A percentile compares a stretch with the other conserved stretches of the same genome.
Evolutionary conservation across 495 filamentous ascomycete genomes (phyloP).

Genomic region (Collariella sp.): DNA sequence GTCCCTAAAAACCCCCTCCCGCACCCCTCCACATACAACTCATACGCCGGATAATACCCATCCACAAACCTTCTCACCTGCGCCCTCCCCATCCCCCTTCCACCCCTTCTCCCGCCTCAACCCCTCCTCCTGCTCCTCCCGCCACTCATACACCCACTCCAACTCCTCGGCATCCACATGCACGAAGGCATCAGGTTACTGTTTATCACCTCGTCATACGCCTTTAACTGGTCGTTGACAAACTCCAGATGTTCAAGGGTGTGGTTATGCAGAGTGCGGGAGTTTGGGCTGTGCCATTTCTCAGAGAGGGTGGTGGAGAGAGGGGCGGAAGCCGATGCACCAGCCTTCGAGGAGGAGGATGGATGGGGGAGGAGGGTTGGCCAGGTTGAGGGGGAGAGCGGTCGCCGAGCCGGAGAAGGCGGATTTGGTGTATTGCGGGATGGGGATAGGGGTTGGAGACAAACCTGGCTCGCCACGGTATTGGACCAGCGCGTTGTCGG

Average conservation of each 20-base stretch:
- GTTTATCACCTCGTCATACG: conserved; percentile 68
- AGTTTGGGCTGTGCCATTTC: conserved; percentile 44
- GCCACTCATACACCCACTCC: conserved; percentile 80
- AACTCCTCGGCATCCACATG: conserved; percentile 79
- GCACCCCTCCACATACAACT: conserved; percentile 66
- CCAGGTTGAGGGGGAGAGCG: conserved; percentile 49
- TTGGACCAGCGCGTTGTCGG: conserved; percentile 66
- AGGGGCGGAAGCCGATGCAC: conserved; percentile 77
- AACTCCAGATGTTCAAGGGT: conserved; percentile 58
- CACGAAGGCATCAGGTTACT: conserved; percentile 64
- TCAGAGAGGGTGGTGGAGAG: conserved; percentile 48
- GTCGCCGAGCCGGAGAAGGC: conserved; percentile 71
- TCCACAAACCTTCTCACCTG: conserved; percentile 47
- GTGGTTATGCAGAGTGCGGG: conserved; percentile 46
- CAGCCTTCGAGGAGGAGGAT: conserved; percentile 86
- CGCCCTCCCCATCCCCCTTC: conserved; percentile 66
- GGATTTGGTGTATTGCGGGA: conserved; percentile 81
- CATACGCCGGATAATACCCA: conserved; percentile 53
- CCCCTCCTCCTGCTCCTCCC: conserved; percentile 67
- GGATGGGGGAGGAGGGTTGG: conserved; percentile 39
- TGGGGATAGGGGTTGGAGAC: conserved; percentile 45
- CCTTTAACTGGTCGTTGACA: conserved; percentile 59
- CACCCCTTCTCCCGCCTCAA: conserved; percentile 46
- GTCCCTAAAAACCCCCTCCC: conserved; percentile 52
- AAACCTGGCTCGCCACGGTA: conserved; percentile 69